A percentile compares a stretch with the other conserved stretches of the same genome.
Evolutionary conservation across 2,329 filamentous ascomycete genomes (phyloP).

Genomic region (Aspergillus fijiensis): DNA sequence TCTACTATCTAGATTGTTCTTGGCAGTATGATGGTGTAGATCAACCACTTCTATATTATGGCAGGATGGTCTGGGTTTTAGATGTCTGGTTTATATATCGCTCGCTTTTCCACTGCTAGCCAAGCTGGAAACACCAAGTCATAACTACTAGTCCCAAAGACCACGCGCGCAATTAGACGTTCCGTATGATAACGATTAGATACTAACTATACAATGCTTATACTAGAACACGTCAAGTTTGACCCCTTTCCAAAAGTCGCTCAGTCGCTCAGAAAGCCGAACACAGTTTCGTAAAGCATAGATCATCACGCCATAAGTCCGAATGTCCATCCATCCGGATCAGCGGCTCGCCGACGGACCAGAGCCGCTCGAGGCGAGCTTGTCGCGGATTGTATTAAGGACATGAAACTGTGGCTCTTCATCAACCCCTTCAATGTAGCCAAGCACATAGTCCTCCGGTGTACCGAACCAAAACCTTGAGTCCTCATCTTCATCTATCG

Average conservation of each 20-base stretch:
- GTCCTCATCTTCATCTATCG: slow-evolving; percentile 19
- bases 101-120: background rate
- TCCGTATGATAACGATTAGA: background rate
- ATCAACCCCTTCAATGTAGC: slow-evolving; percentile 28
- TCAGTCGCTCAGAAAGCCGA: background rate
- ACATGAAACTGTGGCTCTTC: slow-evolving; percentile 27
- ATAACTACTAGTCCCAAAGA: background rate
- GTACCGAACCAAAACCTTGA: slow-evolving; percentile 38
- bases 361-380: slow-evolving; percentile 17
- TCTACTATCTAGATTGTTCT: background rate
- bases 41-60: too few species aligned
- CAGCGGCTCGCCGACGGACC: slow-evolving; percentile 22
- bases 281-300: background rate
- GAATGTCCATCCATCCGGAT: background rate
- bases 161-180: background rate
- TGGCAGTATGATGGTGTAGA: too few species aligned
- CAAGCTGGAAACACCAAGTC: background rate
- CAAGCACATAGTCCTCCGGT: slow-evolving; percentile 36
- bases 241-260: background rate
- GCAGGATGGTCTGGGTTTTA: too few species aligned
- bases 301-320: background rate
- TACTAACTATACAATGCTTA: background rate
- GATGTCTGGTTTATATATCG: too few species aligned
- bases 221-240: background rate
- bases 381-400: slow-evolving; percentile 30